Base-by-base conservation (phyloP, 305 asterid genomes). In the Nicotiana rustica region DNA sequence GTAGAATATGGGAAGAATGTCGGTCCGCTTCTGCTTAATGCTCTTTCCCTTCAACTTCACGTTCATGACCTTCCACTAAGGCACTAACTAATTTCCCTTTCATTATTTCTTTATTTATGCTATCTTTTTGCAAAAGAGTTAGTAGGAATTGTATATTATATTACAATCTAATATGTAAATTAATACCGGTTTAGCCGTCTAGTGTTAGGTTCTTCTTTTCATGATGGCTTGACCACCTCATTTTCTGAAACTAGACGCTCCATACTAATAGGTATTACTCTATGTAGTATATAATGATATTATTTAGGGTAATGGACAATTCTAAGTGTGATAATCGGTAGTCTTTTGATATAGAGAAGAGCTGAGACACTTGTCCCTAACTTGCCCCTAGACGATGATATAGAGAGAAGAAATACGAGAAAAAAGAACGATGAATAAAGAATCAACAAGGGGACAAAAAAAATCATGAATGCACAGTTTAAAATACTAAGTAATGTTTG, bases 211-310 rank as follows among this genome's bases (percentile, higher is more conserved):
- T 70, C 78, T 44, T 10, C 78, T 70, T 70, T 70, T 44, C 52
- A 73, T 73, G 64, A 49, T 21, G 62, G 35, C 79, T 73, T 73
- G 62, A 73, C 64, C 44, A 73, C 62, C 64, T 73, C 79, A 73
- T 49, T 73, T 73, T 73, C 62, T 73, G 62, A 73, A 49, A 73
- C 6, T 47, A 21, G 41, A 41, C 59, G 35, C 59, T 2, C 12
- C 33, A 21, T 10, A 62, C 3, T 21, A 64, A 64, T 21, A 64
- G 38, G 15, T 12, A 25, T 41, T 41, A 25, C 29, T 25, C 29
- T 25, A 8, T 0, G 52, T 44, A 8, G 12, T 44, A 44, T 9
- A 41, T 41, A 41, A 41, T 41, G 3, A 41, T 44, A 68, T 36
- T 36, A 38, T 38, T 69, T n/a, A 59, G 19, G 29, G 25, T 10